Conservation (phyloP, 768 basidiomycete genomes). For the Leucosporidium yakuticum region DNA sequence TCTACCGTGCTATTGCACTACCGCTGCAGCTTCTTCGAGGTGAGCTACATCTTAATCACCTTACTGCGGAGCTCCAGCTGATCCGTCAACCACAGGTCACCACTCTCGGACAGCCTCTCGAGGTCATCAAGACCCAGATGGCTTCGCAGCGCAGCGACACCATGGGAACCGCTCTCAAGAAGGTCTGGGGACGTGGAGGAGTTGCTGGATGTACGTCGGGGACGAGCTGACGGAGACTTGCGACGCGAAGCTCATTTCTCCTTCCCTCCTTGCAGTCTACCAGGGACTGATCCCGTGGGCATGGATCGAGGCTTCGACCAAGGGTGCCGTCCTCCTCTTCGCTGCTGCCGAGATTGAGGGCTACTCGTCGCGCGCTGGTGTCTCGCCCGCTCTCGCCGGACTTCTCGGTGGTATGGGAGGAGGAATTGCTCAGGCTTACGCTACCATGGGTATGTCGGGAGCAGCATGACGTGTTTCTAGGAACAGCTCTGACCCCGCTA, state of each 20-base stretch:
- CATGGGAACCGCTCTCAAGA: conserved; percentile 75
- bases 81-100: conserved; percentile 60
- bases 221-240: background rate
- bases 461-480: background rate
- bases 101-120: conserved; percentile 93
- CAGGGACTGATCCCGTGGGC: conserved; percentile 99
- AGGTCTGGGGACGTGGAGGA: conserved; percentile 89
- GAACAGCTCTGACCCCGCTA: background rate
- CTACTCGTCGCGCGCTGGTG: conserved; percentile 56
- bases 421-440: conserved; percentile 95
- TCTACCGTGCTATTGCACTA: no score
- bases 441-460: conserved; percentile 79
- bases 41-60: no score
- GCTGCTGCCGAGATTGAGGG: conserved; percentile 91
- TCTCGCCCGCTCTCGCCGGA: conserved; percentile 75
- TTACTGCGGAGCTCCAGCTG: no score
- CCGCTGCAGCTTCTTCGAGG: no score
- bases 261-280: conserved; percentile 51
- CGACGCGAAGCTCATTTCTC: conserved; percentile 5
- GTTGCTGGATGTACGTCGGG: conserved; percentile 54
- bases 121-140: conserved; percentile 99
- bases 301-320: conserved; percentile 99
- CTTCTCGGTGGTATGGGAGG: conserved; percentile 95
- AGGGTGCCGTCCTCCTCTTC: conserved; percentile 92
- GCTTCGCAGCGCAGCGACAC: conserved; percentile 85